These are phyloP conservation scores for Quercus dentata DNA, from an alignment of 306 rosid genomes.

Conservation along the genomic window DNA sequence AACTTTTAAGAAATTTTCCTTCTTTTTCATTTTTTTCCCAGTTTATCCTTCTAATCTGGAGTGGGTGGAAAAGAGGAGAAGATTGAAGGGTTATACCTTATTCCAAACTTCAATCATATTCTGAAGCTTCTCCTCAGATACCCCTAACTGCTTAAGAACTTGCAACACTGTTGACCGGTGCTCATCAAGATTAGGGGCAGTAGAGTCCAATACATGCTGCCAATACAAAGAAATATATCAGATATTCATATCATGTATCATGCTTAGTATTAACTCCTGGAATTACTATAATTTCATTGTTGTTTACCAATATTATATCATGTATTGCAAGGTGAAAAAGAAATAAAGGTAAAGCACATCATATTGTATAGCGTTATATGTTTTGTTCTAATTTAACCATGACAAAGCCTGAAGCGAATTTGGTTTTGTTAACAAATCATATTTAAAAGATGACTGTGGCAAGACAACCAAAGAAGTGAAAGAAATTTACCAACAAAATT, in stretches of 20 bases:
- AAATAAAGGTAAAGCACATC: not conserved
- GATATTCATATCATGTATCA: not conserved
- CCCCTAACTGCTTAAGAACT: slow-evolving; percentile 90
- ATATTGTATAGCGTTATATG: not conserved
- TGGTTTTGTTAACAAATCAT: not conserved
- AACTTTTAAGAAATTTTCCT: not conserved
- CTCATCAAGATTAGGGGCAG: slow-evolving; percentile 92
- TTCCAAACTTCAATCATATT: slow-evolving; percentile 98
- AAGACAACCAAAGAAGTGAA: not conserved
- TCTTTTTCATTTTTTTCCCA: not conserved
- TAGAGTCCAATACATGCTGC: slow-evolving; percentile 92
- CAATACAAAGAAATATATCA: slow-evolving; percentile 25
- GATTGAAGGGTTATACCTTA: slow-evolving; percentile 52
- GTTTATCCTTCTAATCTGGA: not conserved
- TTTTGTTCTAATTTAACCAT: not conserved
- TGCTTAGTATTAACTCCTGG: slow-evolving; percentile 7
- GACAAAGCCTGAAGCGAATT: not conserved
- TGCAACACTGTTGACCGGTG: slow-evolving; percentile 78
- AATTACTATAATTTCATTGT: not conserved
- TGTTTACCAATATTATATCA: not conserved
- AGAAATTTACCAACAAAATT: not conserved
- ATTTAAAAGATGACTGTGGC: not conserved
- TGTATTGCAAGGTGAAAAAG: not conserved
- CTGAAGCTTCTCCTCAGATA: slow-evolving; percentile 67
- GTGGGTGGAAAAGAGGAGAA: not conserved